phyloP scores from a whole-genome alignment of 306 rosid genomes.

The Vicia villosa region DNA sequence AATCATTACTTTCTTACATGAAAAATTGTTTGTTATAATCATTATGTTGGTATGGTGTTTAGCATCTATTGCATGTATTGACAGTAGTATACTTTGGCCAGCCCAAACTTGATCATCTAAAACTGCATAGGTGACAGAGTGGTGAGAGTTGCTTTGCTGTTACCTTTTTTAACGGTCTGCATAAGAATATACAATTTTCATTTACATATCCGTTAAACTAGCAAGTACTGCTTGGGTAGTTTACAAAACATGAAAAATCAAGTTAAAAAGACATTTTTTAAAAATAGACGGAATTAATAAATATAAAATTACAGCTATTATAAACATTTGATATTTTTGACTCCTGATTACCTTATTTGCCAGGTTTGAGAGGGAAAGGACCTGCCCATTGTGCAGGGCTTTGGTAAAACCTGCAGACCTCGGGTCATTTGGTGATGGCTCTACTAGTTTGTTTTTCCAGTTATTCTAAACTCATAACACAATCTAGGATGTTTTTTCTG shows the following conservation, averaged over 20 bases:
- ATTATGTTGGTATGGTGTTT: too few species aligned
- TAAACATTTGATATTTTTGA: not conserved
- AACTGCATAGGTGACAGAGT: too few species aligned
- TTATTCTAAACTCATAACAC: slow-evolving; percentile 59
- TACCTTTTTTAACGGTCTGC: slow-evolving; percentile 18
- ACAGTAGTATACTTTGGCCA: too few species aligned
- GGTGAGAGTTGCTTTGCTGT: slow-evolving; percentile 55
- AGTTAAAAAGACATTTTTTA: not conserved
- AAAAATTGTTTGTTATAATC: too few species aligned
- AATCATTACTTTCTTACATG: too few species aligned
- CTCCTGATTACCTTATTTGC: slow-evolving; percentile 31
- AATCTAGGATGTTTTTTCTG: slow-evolving; percentile 52
- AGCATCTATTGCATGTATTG: too few species aligned
- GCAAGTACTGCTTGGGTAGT: not conserved
- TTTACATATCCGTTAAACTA: slow-evolving; percentile 21
- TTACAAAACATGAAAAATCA: not conserved
- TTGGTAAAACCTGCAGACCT: slow-evolving; percentile 95
- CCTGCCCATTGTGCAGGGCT: slow-evolving; percentile 97
- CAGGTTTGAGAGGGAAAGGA: slow-evolving; percentile 99
- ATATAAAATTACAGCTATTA: not conserved
- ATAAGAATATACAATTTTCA: slow-evolving; percentile 11
- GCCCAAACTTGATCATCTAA: too few species aligned
- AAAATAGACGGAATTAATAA: not conserved
- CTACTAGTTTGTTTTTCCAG: slow-evolving; percentile 90
- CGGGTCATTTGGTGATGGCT: slow-evolving; percentile 94